Percentiles rank a stretch among this genome's conserved stretches.
phyloP scores from a whole-genome alignment of 352 stramenopile genomes.

The Globisporangium rhizosaccharum region DNA sequence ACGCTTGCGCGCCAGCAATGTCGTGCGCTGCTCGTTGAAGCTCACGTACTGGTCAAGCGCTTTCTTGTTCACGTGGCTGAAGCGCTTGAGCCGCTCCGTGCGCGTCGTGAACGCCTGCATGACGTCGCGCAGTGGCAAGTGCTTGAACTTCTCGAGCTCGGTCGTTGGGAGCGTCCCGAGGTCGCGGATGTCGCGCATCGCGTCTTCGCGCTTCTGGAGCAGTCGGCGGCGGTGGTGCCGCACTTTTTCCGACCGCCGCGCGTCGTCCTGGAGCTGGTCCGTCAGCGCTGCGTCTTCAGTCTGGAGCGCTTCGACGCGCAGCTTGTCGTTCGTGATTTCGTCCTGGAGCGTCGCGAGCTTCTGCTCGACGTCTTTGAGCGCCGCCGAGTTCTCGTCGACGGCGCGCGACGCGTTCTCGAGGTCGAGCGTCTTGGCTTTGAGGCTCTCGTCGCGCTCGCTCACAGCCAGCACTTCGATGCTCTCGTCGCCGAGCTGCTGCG shows the following conservation, averaged over 20 bases:
- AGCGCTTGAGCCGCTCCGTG: conserved; percentile 97
- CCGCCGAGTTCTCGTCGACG: conserved; percentile 58
- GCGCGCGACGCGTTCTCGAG: conserved; percentile 74
- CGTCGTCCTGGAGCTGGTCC: conserved; percentile 83
- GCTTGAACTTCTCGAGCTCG: conserved; percentile 92
- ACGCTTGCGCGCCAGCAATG: conserved; percentile 92
- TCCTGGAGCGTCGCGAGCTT: conserved; percentile 30
- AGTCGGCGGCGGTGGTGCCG: conserved; percentile 74
- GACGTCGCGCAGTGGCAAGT: conserved; percentile 84
- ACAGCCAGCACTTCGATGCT: conserved; percentile 48
- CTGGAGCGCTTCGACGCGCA: conserved; percentile 42
- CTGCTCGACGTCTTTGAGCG: conserved; percentile 33
- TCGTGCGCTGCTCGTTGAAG: conserved; percentile 92
- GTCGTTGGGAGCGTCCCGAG: conserved; percentile 93
- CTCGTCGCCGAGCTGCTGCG: conserved; percentile 49
- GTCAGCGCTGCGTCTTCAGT: conserved; percentile 53
- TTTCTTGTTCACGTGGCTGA: conserved; percentile 99
- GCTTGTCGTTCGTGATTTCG: conserved; percentile 40
- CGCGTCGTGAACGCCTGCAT: conserved; percentile 93
- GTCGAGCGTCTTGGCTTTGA: conserved; percentile 89
- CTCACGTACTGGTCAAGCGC: conserved; percentile 99
- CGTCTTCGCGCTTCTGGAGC: conserved; percentile 90
- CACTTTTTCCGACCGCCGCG: conserved; percentile 76
- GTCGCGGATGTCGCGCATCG: conserved; percentile 95
- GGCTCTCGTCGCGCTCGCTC: conserved; percentile 57